Base-by-base conservation (phyloP, 2,329 filamentous ascomycete genomes). In the Claviceps pusilla region DNA sequence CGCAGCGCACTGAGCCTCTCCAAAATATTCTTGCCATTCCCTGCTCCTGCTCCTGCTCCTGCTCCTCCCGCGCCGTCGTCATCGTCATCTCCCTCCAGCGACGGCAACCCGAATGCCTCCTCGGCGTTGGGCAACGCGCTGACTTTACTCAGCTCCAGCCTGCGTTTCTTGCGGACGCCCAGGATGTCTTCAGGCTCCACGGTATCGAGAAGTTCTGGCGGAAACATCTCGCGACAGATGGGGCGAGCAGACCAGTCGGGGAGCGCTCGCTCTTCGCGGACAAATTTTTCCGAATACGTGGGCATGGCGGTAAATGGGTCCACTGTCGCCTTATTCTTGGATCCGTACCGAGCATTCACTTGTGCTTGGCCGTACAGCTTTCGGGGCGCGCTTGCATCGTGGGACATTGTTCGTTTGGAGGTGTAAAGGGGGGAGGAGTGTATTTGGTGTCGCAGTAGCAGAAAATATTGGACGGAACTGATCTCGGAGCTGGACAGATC, bases 251-350 rank as follows among this genome's bases (percentile, higher is more conserved):
- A 70, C 59, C 80, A 73, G 59, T 81, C 76, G 3, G 79, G 79
- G 51, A 82, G 68, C 3, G 73, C 71, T 48, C 78, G 71, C 54
- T 78, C 73, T 46, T 73, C 69, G 56, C 72, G 71, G 41, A 72
- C 67, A 61, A 81, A 80, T 55, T 73, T 73, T 59, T 79, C 73
- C 47, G 76, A 78, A 67, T 79, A 81, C 56, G 75, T 76, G n/a
- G 76, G 77, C 54, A 81, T 73, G 45, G 75, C 71, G n/a, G 71
- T 73, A 64, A 82, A 82, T 24, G 78, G 77, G 63, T 82, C 78
- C 51, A 76, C 61, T 12, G 75, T 78, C 42, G 77, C 77, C 60
- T 75, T 77, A 66, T 69, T 79, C 64, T 73, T 74, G 60, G 76
- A 66, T 57, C 73, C 76, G 66, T 76, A 82, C 54, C 73, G 74